phyloP scores from a whole-genome alignment of 1,139 yeast species.

The Nakaseomyces bracarensis region DNA sequence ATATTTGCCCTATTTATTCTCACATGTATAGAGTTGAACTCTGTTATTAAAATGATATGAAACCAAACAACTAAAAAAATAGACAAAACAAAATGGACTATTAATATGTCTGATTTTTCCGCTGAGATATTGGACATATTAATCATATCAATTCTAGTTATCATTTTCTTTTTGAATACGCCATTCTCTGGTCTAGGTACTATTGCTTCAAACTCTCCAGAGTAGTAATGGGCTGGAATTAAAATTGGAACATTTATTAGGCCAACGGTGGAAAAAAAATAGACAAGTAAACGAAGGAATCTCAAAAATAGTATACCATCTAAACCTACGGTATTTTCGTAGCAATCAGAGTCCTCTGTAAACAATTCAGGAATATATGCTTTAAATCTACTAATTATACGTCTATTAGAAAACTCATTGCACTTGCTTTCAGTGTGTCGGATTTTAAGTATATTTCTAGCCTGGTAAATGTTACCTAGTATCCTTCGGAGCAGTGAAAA shows the following conservation, averaged over 20 bases:
- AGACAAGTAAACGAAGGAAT: slow-evolving; percentile 41
- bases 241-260: slow-evolving; percentile 45
- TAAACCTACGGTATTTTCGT: slow-evolving; percentile 38
- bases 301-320: slow-evolving; percentile 60
- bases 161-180: slow-evolving; percentile 28
- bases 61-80: slow-evolving; percentile 45
- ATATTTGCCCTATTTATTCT: slow-evolving; percentile 33
- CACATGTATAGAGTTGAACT: slow-evolving; percentile 37
- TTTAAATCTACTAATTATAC: background rate
- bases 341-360: background rate
- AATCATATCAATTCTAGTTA: slow-evolving; percentile 39
- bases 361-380: background rate
- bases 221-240: slow-evolving; percentile 45
- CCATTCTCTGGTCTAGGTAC: slow-evolving; percentile 17
- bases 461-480: slow-evolving; percentile 48
- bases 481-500: slow-evolving; percentile 46
- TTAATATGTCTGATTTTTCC: slow-evolving; percentile 38
- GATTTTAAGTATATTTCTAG: slow-evolving; percentile 42
- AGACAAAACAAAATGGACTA: slow-evolving; percentile 49
- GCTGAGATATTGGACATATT: slow-evolving; percentile 56
- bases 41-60: slow-evolving; percentile 45
- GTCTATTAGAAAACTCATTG: background rate
- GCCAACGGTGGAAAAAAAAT: slow-evolving; percentile 45
- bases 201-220: slow-evolving; percentile 32
- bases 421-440: background rate